Evolutionary conservation across 2,329 filamentous ascomycete genomes (phyloP).

Genomic region (Leptographium radiaticola): DNA sequence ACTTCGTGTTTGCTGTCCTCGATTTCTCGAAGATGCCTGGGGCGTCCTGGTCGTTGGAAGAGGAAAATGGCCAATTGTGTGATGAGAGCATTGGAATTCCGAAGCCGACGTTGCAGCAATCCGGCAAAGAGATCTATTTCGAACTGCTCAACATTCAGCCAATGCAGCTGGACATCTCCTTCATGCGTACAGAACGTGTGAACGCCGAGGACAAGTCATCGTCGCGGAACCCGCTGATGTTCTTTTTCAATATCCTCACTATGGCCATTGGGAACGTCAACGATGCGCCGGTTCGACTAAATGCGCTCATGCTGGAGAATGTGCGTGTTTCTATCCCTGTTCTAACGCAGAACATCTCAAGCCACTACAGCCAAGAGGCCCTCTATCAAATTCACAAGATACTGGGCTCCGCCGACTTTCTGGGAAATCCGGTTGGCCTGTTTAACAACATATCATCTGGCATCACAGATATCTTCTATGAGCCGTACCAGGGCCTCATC

Average conservation of each 20-base stretch:
- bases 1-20: constrained; percentile 91
- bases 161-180: constrained; percentile 94
- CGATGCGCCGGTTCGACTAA: constrained; percentile 87
- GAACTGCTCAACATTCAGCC: constrained; percentile 94
- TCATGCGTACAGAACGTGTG: constrained; percentile 90
- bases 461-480: constrained; percentile 96
- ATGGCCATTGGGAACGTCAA: constrained; percentile 99
- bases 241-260: constrained; percentile 94
- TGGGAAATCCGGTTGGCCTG: constrained; percentile 90
- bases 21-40: constrained; percentile 92
- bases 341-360: constrained; percentile 73
- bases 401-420: constrained; percentile 89
- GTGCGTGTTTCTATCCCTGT: constrained; percentile 79
- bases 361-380: constrained; percentile 93
- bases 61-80: constrained; percentile 73
- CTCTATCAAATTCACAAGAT: constrained; percentile 96
- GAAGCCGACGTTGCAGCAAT: constrained; percentile 72
- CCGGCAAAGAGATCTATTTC: constrained; percentile 93
- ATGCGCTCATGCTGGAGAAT: constrained; percentile 89
- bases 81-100: constrained; percentile 86
- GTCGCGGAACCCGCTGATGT: constrained; percentile 90
- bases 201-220: constrained; percentile 92
- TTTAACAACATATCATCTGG: constrained; percentile 98
- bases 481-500: constrained; percentile 92
- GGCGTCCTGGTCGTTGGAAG: constrained; percentile 66